Base-by-base conservation (phyloP, 2,329 filamentous ascomycete genomes). In the Fusarium sp. region DNA sequence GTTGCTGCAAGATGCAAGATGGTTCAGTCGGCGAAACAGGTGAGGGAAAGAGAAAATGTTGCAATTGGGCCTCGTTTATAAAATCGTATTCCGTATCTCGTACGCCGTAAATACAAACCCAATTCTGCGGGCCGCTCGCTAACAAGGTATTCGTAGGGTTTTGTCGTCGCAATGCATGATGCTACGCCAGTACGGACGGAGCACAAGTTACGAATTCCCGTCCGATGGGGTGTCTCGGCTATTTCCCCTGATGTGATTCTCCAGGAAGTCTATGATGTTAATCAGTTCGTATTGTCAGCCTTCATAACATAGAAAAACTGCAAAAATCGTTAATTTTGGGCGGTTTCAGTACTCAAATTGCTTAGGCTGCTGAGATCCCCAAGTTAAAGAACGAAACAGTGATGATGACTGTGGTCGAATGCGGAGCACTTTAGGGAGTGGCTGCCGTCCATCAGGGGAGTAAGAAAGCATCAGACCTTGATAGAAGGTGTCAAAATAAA, bases 31-130 rank as follows among this genome's bases (percentile, higher is more conserved):
- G 51, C 14, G 44, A 28, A 31, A 36, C 41, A 14, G 49, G 24
- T 20, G 24, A 22, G 38, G 36, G 6, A 49, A 47, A 48, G 38
- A 33, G 59, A 64, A 64, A 33, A 54, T 48, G 35, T 65, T 65
- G 20, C 64, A 59, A 55, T 67, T 66, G 51, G 51, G 28, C 44
- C 39, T 59, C 47, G 42, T 59, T 51, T 24, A 20, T 33, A 36
- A 51, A 65, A 41, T 68, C 65, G 63, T 68, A 68, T 36, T 33
- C 64, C 64, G 64, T 69, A 69, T 68, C 47, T 35, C 45, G 28
- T 33, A 33, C 5, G 33, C 12, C 33, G 33, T 35, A 65, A 65
- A 48, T 18, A 55, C 13, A 69, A 69, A 63, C 42, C 51, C 38
- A 69, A 69, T 69, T 49, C 24, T 24, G 38, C 55, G 41, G 64